These are phyloP conservation scores for Pichia sp. DNA, from an alignment of 1,139 yeast genomes.

Conservation along the genomic window DNA sequence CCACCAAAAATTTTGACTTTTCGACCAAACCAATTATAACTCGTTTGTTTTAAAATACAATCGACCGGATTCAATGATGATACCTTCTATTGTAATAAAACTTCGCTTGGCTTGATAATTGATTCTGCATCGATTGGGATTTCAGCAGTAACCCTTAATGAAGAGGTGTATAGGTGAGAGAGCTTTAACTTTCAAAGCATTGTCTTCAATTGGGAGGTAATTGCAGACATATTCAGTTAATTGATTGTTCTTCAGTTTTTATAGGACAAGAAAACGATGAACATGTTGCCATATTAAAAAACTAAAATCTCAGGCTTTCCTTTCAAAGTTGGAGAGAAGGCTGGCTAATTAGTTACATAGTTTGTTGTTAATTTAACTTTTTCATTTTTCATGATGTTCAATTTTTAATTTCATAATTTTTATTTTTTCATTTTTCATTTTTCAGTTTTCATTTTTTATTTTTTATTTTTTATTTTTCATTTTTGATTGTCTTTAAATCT, in stretches of 20 bases:
- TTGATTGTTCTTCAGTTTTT: too few relatives aligned
- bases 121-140: constrained; percentile 4
- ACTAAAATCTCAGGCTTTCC: too few relatives aligned
- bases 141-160: constrained; percentile 7
- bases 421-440: too few relatives aligned
- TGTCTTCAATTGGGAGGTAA: neutral
- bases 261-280: too few relatives aligned
- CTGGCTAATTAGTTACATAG: too few relatives aligned
- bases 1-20: constrained; percentile 45
- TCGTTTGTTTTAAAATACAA: constrained; percentile 33
- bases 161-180: neutral
- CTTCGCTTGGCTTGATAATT: constrained; percentile 27
- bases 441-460: too few relatives aligned
- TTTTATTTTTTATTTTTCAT: too few relatives aligned
- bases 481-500: neutral
- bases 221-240: neutral
- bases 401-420: too few relatives aligned
- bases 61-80: constrained; percentile 70
- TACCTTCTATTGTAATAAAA: constrained; percentile 52
- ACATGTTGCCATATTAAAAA: too few relatives aligned
- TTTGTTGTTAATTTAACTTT: too few relatives aligned
- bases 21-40: constrained; percentile 29
- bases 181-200: neutral
- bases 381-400: too few relatives aligned
- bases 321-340: too few relatives aligned